Evolutionary conservation across 148 eudicot species (phyloP).

Genomic region (Selenicereus undatus): DNA sequence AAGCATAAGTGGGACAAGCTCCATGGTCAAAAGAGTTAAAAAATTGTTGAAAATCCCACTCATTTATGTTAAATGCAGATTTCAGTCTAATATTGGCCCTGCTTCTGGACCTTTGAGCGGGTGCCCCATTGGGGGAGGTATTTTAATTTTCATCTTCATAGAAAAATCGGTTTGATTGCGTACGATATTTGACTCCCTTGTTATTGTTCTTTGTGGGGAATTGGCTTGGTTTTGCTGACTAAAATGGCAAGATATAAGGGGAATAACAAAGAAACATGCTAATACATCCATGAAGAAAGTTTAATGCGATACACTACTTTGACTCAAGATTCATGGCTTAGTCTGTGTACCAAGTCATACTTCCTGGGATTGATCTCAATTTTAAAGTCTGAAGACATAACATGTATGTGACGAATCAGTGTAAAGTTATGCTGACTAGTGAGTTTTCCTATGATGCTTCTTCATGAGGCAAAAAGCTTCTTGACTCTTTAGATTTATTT

Average conservation of each 20-base stretch:
- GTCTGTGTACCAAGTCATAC: neutral
- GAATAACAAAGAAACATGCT: neutral
- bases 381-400: neutral
- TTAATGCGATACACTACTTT: neutral
- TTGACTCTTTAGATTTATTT: neutral
- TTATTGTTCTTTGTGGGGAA: neutral
- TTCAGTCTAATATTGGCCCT: neutral
- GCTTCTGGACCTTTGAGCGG: neutral
- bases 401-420: neutral
- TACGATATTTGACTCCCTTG: neutral
- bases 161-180: too few relatives aligned
- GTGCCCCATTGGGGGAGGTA: neutral
- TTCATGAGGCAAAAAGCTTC: neutral
- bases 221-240: neutral
- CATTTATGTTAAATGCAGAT: neutral
- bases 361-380: neutral
- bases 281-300: neutral
- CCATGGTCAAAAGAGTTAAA: neutral
- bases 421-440: neutral
- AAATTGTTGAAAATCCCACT: neutral
- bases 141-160: too few relatives aligned
- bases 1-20: neutral
- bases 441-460: neutral
- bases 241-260: neutral
- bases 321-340: neutral